phyloP scores from a whole-genome alignment of 768 basidiomycete species.

The Collybiopsis confluens region DNA sequence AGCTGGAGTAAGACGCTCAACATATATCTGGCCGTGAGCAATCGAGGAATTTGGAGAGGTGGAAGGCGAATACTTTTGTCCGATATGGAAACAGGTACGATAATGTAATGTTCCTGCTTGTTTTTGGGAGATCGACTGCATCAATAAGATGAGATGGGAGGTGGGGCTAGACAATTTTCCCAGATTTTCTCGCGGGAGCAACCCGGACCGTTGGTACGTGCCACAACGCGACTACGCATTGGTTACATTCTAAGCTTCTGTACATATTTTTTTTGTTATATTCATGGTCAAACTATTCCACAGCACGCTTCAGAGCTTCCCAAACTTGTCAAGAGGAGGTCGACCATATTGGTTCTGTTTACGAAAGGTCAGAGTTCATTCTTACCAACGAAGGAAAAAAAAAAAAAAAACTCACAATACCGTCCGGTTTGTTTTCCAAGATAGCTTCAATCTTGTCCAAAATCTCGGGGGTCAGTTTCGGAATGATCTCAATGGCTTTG shows the following conservation, averaged over 20 bases:
- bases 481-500: slow-evolving; percentile 50
- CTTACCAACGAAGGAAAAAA: no score
- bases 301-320: not conserved
- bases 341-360: slow-evolving; percentile 31
- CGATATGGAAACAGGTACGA: slow-evolving; percentile 28
- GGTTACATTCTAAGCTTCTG: no score
- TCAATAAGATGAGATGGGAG: no score
- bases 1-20: slow-evolving; percentile 24
- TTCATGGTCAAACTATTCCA: no score
- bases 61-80: slow-evolving; percentile 18
- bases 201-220: no score
- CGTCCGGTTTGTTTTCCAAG: slow-evolving; percentile 33
- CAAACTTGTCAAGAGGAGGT: slow-evolving; percentile 2
- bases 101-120: slow-evolving; percentile 22
- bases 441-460: slow-evolving; percentile 52
- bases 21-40: slow-evolving; percentile 27
- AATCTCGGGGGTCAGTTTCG: slow-evolving; percentile 52
- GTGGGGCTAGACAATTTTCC: no score
- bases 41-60: slow-evolving; percentile 16
- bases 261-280: no score
- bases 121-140: not conserved
- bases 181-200: no score
- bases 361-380: not conserved
- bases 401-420: not conserved
- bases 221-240: no score